Evolutionary conservation across 2,329 filamentous ascomycete genomes (phyloP).

Genomic region (Hypomyces perniciosus): DNA sequence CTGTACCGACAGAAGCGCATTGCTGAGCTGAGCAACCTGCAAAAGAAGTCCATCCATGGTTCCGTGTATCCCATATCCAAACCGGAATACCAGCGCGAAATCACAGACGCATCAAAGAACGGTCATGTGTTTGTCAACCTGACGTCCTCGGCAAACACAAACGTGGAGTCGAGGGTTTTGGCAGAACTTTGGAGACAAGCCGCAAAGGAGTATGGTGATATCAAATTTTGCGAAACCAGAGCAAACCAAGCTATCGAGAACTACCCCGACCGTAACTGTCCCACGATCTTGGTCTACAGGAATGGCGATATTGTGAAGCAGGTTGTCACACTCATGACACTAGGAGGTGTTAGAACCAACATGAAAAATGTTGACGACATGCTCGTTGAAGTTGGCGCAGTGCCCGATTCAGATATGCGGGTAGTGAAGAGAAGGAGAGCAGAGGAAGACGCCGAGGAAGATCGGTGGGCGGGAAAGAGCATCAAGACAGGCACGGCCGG

Average conservation of each 20-base stretch:
- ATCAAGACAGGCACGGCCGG: slow-evolving; percentile 46
- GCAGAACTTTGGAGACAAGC: slow-evolving; percentile 81
- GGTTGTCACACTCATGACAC: slow-evolving; percentile 76
- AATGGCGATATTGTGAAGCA: slow-evolving; percentile 91
- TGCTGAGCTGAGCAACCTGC: slow-evolving; percentile 69
- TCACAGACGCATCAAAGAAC: slow-evolving; percentile 80
- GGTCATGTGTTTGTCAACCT: slow-evolving; percentile 70
- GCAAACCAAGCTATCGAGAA: slow-evolving; percentile 92
- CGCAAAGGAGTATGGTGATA: slow-evolving; percentile 78
- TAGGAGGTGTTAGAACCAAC: slow-evolving; percentile 66
- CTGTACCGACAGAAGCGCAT: slow-evolving; percentile 83
- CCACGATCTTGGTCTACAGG: slow-evolving; percentile 86
- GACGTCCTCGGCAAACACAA: slow-evolving; percentile 69
- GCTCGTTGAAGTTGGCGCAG: slow-evolving; percentile 73
- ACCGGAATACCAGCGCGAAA: slow-evolving; percentile 83
- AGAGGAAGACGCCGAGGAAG: slow-evolving; percentile 56
- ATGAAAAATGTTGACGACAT: slow-evolving; percentile 74
- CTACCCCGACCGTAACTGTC: slow-evolving; percentile 91
- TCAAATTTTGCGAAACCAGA: slow-evolving; percentile 97
- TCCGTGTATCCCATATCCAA: slow-evolving; percentile 92
- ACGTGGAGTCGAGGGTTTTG: slow-evolving; percentile 77
- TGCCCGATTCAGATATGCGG: slow-evolving; percentile 72
- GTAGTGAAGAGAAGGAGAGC: slow-evolving; percentile 57
- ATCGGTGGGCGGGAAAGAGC: slow-evolving; percentile 43
- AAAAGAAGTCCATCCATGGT: slow-evolving; percentile 75